Base-by-base conservation (phyloP, 192 early-diverging fungal genomes). In the Mortierella claussenii region DNA sequence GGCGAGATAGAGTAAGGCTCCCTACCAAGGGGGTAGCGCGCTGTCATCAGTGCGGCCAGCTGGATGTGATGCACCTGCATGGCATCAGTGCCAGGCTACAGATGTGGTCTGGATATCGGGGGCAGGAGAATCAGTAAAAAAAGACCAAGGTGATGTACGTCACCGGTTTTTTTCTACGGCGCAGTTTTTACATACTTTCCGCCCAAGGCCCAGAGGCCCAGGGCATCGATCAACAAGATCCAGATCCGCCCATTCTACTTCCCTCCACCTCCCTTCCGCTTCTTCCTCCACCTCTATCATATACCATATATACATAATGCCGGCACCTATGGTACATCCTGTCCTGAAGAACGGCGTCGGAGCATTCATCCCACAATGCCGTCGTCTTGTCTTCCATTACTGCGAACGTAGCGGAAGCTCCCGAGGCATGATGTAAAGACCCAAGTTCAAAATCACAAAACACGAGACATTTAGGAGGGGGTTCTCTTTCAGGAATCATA, bases 341-440 rank as follows among this genome's bases (percentile, higher is more conserved):
- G 60, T 74, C 33, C 68, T 82, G 33, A 88, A 81, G 71, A 94
- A 94, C 61, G 92, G 92, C 9, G 88, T 91, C 26, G 91, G 89
- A 9, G 85, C 87, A 13, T 94, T 89, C 76, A 81, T 93, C 12
- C 86, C 90, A 33, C 90, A 89, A 47, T 93, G 91, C 65, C 87
- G 89, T 32, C 92, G 91, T 48, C 74, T 94, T 20, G 90, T 92
- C 21, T 91, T 94, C 76, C 88, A 91, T 73, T 94, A 94, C 71
- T 93, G 93, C 78, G 93, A 94, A 81, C 89, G 89, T 46, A 86
- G 90, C 54, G 93, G 90, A 55, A 92, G 89, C 76, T 91, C 87
- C 81, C 82, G 84, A 37, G 87, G 89, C 36, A 90, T 93, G 87
- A 82, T 89, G 87, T 87, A 84, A 82, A 33, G 36, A n/a, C 7